Evolutionary conservation across 139 green algal genomes (phyloP).

Genomic region (Bryopsis sp.): DNA sequence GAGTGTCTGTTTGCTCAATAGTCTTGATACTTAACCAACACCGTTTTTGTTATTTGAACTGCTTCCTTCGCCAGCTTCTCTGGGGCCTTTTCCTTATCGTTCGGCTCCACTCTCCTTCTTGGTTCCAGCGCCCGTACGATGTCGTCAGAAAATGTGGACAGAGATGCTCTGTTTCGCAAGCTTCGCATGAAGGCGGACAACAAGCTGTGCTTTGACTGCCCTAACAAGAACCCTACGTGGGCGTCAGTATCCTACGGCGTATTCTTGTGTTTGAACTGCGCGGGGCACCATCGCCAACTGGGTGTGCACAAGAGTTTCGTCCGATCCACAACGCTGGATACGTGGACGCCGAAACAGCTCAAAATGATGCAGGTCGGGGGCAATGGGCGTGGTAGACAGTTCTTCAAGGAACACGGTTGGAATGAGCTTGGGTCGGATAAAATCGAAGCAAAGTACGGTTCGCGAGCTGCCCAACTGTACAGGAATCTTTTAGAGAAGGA

Average conservation of each 20-base stretch:
- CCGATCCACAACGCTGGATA: conserved; percentile 87
- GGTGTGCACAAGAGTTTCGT: conserved; percentile 96
- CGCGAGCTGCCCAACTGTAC: conserved; percentile 84
- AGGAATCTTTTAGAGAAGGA: conserved; percentile 82
- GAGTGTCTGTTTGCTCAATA: too few relatives aligned
- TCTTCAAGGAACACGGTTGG: conserved; percentile 99
- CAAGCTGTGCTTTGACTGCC: conserved; percentile 95
- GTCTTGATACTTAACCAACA: too few relatives aligned
- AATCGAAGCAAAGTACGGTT: conserved; percentile 94
- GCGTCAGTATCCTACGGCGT: conserved; percentile 88
- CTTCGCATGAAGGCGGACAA: conserved; percentile 78
- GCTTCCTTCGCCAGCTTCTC: too few relatives aligned
- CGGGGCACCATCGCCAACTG: conserved; percentile 82
- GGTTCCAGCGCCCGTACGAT: too few relatives aligned
- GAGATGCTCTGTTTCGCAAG: conserved; percentile 79
- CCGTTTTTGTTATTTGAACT: too few relatives aligned
- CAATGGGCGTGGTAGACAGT: conserved; percentile 77
- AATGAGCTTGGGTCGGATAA: conserved; percentile 80
- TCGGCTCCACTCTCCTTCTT: too few relatives aligned
- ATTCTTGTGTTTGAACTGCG: conserved; percentile 94
- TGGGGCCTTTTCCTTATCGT: too few relatives aligned
- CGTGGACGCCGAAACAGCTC: conserved; percentile 91
- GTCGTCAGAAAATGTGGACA: conserved; percentile 44
- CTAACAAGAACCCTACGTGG: conserved; percentile 93
- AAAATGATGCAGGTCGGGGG: conserved; percentile 78